Conservation (phyloP, 176 grass and related monocot species). For the Neostapfia colusana region DNA sequence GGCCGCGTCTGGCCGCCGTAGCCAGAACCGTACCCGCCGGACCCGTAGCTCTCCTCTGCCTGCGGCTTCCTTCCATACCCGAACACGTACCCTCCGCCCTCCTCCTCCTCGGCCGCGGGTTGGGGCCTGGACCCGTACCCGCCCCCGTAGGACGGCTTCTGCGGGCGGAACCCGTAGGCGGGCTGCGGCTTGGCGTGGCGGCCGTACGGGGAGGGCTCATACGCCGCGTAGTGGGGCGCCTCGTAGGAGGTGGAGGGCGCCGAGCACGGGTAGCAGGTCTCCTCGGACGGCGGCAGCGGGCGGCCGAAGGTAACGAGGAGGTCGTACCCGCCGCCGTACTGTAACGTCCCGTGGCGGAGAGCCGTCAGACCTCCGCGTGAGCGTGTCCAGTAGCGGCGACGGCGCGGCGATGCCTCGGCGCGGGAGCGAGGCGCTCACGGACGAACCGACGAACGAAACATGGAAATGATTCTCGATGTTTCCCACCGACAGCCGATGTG, state of each 20-base stretch:
- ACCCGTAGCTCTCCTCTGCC: slow-evolving; percentile 27
- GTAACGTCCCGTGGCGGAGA: too few species aligned
- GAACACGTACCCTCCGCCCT: slow-evolving; percentile 21
- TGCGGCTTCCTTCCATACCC: slow-evolving; percentile 42
- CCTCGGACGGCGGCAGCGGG: slow-evolving; percentile 75
- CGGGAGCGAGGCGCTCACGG: too few species aligned
- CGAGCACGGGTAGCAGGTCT: slow-evolving; percentile 74
- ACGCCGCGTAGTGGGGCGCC: slow-evolving; percentile 58
- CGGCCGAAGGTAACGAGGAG: slow-evolving; percentile 67
- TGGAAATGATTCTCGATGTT: too few species aligned
- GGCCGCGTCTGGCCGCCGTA: too few species aligned
- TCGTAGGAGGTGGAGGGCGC: slow-evolving; percentile 72
- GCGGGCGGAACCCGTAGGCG: slow-evolving; percentile 57
- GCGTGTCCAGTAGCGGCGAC: too few species aligned
- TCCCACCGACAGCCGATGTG: too few species aligned
- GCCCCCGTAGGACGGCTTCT: slow-evolving; percentile 46
- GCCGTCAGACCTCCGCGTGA: too few species aligned
- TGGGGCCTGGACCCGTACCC: slow-evolving; percentile 39
- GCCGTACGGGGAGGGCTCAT: slow-evolving; percentile 62
- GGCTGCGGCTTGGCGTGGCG: slow-evolving; percentile 61
- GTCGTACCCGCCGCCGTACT: slow-evolving; percentile 93
- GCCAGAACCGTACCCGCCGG: too few species aligned
- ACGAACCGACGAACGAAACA: too few species aligned
- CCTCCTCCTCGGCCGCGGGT: neutral
- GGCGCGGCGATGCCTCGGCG: too few species aligned